Evolutionary conservation across 768 basidiomycete species (phyloP).

Genomic region (Termitomyces sp.): DNA sequence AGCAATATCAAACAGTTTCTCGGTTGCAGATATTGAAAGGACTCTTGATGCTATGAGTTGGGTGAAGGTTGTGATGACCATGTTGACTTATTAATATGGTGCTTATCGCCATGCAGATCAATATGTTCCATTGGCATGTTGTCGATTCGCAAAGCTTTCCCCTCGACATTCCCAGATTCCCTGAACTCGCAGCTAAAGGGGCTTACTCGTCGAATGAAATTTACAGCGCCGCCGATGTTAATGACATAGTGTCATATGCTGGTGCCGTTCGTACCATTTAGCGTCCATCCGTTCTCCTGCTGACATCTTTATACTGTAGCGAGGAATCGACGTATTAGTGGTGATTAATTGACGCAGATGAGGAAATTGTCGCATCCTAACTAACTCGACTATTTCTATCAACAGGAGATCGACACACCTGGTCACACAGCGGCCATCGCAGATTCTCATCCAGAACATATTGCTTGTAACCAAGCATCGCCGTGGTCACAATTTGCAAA

Average conservation of each 20-base stretch:
- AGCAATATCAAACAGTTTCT: slow-evolving; percentile 40
- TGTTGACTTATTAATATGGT: slow-evolving; percentile 44
- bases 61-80: slow-evolving; percentile 51
- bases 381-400: slow-evolving; percentile 29
- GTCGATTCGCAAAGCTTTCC: slow-evolving; percentile 82
- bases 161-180: slow-evolving; percentile 54
- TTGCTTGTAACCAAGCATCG: slow-evolving; percentile 59
- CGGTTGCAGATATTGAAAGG: slow-evolving; percentile 60
- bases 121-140: slow-evolving; percentile 80
- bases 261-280: slow-evolving; percentile 44
- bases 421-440: slow-evolving; percentile 75
- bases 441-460: slow-evolving; percentile 63
- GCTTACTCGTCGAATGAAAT: slow-evolving; percentile 59
- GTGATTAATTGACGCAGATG: slow-evolving; percentile 21
- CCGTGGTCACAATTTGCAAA: slow-evolving; percentile 63
- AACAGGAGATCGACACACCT: slow-evolving; percentile 77
- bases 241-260: slow-evolving; percentile 62
- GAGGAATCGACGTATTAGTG: slow-evolving; percentile 71
- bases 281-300: slow-evolving; percentile 13
- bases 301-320: slow-evolving; percentile 29
- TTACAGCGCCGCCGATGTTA: slow-evolving; percentile 54
- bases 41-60: slow-evolving; percentile 76
- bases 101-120: slow-evolving; percentile 41
- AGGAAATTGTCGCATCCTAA: slow-evolving; percentile 17
- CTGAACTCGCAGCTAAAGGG: slow-evolving; percentile 59